A percentile compares a stretch with the other conserved stretches of the same genome.
phyloP scores from a whole-genome alignment of 352 stramenopile species.

The Phytophthora crassamura region DNA sequence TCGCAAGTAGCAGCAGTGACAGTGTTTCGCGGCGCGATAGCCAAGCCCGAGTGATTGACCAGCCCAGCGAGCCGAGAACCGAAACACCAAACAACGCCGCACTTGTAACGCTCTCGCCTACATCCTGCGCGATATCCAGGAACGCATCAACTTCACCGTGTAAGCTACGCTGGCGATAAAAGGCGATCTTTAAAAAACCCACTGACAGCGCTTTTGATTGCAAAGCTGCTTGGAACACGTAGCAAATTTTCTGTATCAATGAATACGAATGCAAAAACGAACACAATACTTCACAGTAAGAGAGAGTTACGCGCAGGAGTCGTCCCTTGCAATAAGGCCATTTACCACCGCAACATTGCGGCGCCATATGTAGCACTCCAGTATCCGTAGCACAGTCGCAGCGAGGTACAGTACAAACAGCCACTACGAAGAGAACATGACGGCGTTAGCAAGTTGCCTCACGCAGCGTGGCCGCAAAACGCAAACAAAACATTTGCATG shows the following conservation, averaged over 20 bases:
- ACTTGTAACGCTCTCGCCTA: constrained; percentile 47
- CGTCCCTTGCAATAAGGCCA: too few relatives aligned
- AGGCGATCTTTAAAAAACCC: constrained; percentile 59
- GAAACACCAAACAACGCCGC: constrained; percentile 53
- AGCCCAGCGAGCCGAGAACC: constrained; percentile 62
- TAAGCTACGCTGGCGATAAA: constrained; percentile 53
- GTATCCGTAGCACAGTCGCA: constrained; percentile 52
- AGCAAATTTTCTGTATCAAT: constrained; percentile 51
- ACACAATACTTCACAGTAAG: neutral
- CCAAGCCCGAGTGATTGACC: constrained; percentile 63
- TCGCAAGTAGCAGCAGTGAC: constrained; percentile 44
- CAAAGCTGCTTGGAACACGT: constrained; percentile 56
- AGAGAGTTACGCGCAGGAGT: too few relatives aligned
- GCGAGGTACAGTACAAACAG: constrained; percentile 53
- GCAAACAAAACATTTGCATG: constrained; percentile 54
- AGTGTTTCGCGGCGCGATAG: constrained; percentile 50
- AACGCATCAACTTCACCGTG: constrained; percentile 34
- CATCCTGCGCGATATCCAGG: constrained; percentile 42
- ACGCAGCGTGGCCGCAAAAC: neutral
- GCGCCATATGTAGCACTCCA: constrained; percentile 49
- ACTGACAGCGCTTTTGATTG: constrained; percentile 62
- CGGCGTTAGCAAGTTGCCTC: neutral
- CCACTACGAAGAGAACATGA: constrained; percentile 24
- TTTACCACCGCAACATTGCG: constrained; percentile 48
- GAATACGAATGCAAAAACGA: neutral